Percentiles rank a stretch among this genome's conserved stretches.
phyloP scores from a whole-genome alignment of 768 basidiomycete genomes.

The Phlebiopsis gigantea region DNA sequence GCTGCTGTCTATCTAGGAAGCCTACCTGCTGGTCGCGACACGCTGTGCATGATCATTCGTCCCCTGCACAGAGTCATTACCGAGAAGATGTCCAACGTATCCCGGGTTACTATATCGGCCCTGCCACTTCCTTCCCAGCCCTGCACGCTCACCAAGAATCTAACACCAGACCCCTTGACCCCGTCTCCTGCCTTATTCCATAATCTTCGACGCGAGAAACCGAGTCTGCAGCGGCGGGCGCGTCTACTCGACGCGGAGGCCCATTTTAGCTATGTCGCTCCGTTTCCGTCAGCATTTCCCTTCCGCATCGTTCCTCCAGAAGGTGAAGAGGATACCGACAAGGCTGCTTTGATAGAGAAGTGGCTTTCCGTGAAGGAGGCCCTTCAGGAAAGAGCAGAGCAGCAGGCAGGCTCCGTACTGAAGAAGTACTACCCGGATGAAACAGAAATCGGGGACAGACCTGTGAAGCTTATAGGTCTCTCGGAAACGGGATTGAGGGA shows the following conservation, averaged over 20 bases:
- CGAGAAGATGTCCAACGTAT: constrained; percentile 18
- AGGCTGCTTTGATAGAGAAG: constrained; percentile 62
- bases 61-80: not conserved
- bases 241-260: constrained; percentile 50
- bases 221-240: constrained; percentile 67
- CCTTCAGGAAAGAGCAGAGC: constrained; percentile 27
- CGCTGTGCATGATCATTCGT: constrained; percentile 1
- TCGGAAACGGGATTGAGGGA: constrained; percentile 65
- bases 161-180: constrained; percentile 56
- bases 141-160: constrained; percentile 37
- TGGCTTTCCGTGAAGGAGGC: constrained; percentile 73
- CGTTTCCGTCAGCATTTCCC: constrained; percentile 80
- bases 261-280: constrained; percentile 81
- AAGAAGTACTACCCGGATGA: constrained; percentile 42
- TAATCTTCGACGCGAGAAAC: constrained; percentile 42
- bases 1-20: not conserved
- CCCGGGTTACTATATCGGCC: constrained; percentile 42
- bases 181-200: constrained; percentile 49
- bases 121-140: constrained; percentile 44
- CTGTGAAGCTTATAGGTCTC: constrained; percentile 63
- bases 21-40: not conserved
- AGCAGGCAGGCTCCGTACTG: constrained; percentile 28
- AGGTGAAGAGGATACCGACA: constrained; percentile 42
- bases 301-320: constrained; percentile 59
- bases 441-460: constrained; percentile 39